Evolutionary conservation across 2,329 filamentous ascomycete species (phyloP).

Genomic region (Claviceps spartinae): DNA sequence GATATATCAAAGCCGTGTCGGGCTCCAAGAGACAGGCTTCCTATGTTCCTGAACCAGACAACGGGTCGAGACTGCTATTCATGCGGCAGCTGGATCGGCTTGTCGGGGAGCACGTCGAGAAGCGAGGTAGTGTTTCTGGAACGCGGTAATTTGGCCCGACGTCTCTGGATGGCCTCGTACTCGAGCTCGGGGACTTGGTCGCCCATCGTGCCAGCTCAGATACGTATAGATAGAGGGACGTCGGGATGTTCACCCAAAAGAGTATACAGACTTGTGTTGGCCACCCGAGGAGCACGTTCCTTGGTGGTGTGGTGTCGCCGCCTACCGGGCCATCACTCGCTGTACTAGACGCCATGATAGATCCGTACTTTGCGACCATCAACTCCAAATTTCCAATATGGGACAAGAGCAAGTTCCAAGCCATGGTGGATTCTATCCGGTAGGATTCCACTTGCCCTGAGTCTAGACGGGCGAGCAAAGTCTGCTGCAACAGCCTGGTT

Average conservation of each 20-base stretch:
- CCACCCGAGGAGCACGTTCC: neutral
- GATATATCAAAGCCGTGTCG: neutral
- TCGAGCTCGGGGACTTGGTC: neutral
- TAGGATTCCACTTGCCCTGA: neutral
- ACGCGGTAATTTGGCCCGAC: neutral
- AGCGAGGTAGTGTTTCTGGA: neutral
- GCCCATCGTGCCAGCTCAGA: neutral
- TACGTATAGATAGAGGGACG: neutral
- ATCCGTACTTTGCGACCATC: neutral
- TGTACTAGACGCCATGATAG: neutral
- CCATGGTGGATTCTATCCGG: neutral
- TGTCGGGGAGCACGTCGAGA: neutral
- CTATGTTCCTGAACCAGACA: neutral
- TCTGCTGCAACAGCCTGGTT: neutral
- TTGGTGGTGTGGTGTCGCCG: neutral
- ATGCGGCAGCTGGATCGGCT: neutral
- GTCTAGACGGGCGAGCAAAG: neutral
- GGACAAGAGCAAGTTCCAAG: neutral
- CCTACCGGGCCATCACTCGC: neutral
- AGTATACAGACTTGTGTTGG: neutral
- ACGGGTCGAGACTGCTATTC: neutral
- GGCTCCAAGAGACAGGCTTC: neutral
- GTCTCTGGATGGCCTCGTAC: neutral
- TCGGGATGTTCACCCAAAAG: neutral
- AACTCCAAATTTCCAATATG: neutral